These are phyloP conservation scores for Penstemon barbatus DNA, from an alignment of 257 asterid genomes.

Conservation along the genomic window DNA sequence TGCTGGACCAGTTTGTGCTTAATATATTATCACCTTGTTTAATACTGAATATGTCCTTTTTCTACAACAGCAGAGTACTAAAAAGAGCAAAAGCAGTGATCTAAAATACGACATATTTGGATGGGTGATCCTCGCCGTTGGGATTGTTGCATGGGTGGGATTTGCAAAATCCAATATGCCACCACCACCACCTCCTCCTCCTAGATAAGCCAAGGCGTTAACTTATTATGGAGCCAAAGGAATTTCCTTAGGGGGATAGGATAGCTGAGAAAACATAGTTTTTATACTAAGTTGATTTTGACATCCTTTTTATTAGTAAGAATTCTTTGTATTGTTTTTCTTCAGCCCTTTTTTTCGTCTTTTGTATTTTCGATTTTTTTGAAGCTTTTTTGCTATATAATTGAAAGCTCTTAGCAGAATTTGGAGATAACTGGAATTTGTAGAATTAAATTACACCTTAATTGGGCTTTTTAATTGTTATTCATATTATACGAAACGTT, in stretches of 20 bases:
- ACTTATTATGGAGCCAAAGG: constrained; percentile 9
- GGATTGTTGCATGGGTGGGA: constrained; percentile 57
- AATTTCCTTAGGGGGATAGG: constrained; percentile 22
- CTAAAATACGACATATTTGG: constrained; percentile 55
- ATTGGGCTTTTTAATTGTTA: too few species aligned
- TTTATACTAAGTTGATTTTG: constrained; percentile 12
- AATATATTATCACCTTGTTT: constrained; percentile 1
- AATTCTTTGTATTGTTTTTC: background rate
- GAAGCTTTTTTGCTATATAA: background rate
- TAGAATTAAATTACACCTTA: too few species aligned
- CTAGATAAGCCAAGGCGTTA: constrained; percentile 26
- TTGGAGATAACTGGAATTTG: background rate
- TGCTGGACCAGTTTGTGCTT: constrained; percentile 1
- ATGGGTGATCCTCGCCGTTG: constrained; percentile 64
- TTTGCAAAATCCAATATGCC: constrained; percentile 55
- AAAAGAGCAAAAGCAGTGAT: constrained; percentile 49
- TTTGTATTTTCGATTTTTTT: background rate
- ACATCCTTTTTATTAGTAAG: constrained; percentile 5
- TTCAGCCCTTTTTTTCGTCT: background rate
- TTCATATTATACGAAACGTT: too few species aligned
- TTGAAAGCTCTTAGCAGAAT: background rate
- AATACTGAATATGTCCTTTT: constrained; percentile 11
- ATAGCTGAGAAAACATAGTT: constrained; percentile 20
- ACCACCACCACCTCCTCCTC: constrained; percentile 56
- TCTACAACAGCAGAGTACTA: constrained; percentile 42